phyloP scores from a whole-genome alignment of 306 rosid species.

The Parietaria judaica region DNA sequence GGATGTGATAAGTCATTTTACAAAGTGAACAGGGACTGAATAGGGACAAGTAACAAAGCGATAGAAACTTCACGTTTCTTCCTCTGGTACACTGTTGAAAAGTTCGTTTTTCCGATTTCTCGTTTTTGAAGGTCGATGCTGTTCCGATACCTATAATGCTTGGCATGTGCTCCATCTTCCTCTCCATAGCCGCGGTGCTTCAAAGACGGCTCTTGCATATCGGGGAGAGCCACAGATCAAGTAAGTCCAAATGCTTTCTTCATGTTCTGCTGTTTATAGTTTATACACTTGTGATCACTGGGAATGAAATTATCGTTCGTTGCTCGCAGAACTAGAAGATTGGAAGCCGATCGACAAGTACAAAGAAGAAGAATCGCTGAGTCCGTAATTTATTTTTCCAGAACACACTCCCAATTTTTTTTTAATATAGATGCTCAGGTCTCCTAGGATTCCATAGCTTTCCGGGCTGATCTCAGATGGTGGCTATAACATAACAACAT shows the following conservation, averaged over 20 bases:
- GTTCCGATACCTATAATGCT: conserved; percentile 96
- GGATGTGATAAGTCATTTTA: too few relatives aligned
- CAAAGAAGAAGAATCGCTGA: conserved; percentile 71
- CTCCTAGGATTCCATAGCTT: conserved; percentile 5
- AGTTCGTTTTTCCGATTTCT: neutral
- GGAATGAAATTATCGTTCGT: conserved; percentile 4
- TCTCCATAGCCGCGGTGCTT: conserved; percentile 61
- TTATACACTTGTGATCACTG: conserved; percentile 2
- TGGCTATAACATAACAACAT: conserved; percentile 20
- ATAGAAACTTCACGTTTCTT: neutral
- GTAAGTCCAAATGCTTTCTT: conserved; percentile 24
- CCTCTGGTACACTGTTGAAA: neutral
- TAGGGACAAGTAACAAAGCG: too few relatives aligned
- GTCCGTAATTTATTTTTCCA: conserved; percentile 32
- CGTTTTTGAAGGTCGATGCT: conserved; percentile 64
- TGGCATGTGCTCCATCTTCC: conserved; percentile 98
- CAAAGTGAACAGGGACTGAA: too few relatives aligned
- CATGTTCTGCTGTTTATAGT: too few relatives aligned
- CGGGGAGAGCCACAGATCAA: conserved; percentile 60
- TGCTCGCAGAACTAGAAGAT: conserved; percentile 49
- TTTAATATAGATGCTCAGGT: neutral
- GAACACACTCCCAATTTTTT: conserved; percentile 8
- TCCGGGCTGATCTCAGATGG: conserved; percentile 11
- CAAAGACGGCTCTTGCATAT: conserved; percentile 82
- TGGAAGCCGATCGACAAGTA: conserved; percentile 61